Evolutionary conservation across 2,329 filamentous ascomycete species (phyloP).

Genomic region (Thermoascus crustaceus): DNA sequence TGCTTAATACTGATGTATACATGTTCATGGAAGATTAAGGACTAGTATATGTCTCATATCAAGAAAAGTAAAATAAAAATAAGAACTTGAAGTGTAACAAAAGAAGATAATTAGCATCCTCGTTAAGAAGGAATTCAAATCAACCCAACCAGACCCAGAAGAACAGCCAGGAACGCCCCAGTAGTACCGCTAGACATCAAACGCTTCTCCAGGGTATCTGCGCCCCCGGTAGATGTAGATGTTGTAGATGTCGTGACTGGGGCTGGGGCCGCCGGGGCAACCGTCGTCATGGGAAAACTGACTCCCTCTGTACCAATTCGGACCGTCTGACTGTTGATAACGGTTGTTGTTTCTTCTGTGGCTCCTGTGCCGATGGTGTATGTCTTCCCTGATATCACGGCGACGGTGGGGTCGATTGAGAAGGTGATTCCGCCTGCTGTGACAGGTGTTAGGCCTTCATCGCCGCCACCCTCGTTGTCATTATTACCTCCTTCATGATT

Average conservation of each 20-base stretch:
- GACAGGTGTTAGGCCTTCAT: constrained; percentile 6
- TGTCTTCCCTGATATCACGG: constrained; percentile 42
- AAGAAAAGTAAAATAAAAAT: too few species aligned
- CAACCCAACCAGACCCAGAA: background rate
- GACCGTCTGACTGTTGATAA: constrained; percentile 45
- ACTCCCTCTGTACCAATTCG: constrained; percentile 47
- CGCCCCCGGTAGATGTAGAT: background rate
- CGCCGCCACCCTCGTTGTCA: background rate
- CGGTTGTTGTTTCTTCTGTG: constrained; percentile 37
- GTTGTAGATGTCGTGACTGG: background rate
- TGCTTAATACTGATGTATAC: too few species aligned
- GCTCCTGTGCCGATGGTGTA: constrained; percentile 45
- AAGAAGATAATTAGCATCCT: too few species aligned
- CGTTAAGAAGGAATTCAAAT: too few species aligned
- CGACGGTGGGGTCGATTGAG: constrained; percentile 15
- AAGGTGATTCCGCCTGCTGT: constrained; percentile 15
- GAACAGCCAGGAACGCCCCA: too few species aligned
- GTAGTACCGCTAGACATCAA: background rate
- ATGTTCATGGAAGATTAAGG: too few species aligned
- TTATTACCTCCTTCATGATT: constrained; percentile 7
- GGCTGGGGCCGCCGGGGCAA: constrained; percentile 14
- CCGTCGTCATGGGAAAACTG: constrained; percentile 32
- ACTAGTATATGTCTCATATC: too few species aligned
- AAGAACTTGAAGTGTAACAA: too few species aligned
- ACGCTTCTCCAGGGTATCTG: constrained; percentile 3